Base-by-base conservation (phyloP, 2,329 filamentous ascomycete species). In the Raffaelea ambrosiae region DNA sequence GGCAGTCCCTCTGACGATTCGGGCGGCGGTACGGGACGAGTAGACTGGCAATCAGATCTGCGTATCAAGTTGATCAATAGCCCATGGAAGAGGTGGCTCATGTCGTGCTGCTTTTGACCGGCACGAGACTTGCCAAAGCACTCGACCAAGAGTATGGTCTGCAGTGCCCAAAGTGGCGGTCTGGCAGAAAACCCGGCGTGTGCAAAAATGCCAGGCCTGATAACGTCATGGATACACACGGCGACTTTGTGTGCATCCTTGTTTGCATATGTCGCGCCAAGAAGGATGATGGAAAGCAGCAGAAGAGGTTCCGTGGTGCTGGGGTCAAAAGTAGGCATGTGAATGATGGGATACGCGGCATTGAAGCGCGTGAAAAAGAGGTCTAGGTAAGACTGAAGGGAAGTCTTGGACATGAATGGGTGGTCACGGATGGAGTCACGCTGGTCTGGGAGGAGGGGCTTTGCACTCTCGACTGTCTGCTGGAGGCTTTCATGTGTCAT, bases 71-170 rank as follows among this genome's bases (percentile, higher is more conserved):
- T 54, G 47, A 54, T 54, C 10, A 54, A 43, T 19, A 54, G 48
- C 5, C 53, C 53, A 31, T 54, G 53, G 33, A 54, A 54, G 14
- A 54, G 51, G 29, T 54, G 53, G 38, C 51, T 53, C 51, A 54
- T 54, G 46, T 54, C 53, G 41, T 54, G 53, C 47, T 54, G 53
- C 39, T 51, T 53, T 40, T 54, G 51, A 13, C 53, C 53, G 8
- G 53, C 53, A 4, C 53, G 53, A 4, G 51, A 53, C 45, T 54
- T 54, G 43, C 53, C 51, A 35, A 54, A 53, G 26, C 53, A 54
- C 46, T 54, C 51, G 4, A 54, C 49, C 4, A 54, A 38, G 39
- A 54, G 23, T 7, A 51, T 53, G 1, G 51, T 50, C 46, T 54
- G 53, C 22, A 54, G 40, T 13, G 47, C 46, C 53, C 51, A 54